Conservation (phyloP, 2,329 filamentous ascomycete species). For the Penicillium sp. region DNA sequence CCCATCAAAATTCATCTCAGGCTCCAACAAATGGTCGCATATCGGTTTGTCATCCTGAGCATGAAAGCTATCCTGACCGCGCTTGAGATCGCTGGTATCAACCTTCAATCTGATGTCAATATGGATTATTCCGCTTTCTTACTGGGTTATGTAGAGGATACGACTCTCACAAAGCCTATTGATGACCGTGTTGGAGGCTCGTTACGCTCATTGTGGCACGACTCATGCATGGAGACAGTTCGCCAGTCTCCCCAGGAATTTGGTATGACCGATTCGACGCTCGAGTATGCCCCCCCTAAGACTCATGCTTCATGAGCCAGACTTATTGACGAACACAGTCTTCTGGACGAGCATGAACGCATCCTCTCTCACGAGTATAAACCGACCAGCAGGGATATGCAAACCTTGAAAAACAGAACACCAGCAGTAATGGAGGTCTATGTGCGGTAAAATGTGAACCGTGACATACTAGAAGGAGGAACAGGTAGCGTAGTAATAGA, state of each 20-base stretch:
- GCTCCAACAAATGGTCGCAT: too few relatives aligned
- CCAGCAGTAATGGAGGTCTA: background rate
- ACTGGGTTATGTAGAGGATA: background rate
- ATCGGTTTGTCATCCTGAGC: too few relatives aligned
- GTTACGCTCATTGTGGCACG: background rate
- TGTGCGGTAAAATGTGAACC: background rate
- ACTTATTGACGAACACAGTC: too few relatives aligned
- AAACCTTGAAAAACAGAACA: background rate
- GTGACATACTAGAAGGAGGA: background rate
- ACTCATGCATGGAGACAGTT: background rate
- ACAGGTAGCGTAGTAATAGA: background rate
- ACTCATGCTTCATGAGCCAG: too few relatives aligned
- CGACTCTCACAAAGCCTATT: background rate
- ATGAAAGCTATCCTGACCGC: too few relatives aligned
- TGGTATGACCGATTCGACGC: too few relatives aligned
- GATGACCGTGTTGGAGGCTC: background rate
- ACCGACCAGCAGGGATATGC: background rate
- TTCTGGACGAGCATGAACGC: too few relatives aligned
- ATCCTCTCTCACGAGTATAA: background rate
- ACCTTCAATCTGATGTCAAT: background rate
- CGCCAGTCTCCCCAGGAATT: conserved; percentile 2
- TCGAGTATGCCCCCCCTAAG: too few relatives aligned
- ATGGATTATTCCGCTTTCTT: background rate
- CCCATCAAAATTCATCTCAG: too few relatives aligned
- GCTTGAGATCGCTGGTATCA: too few relatives aligned